Percentiles rank a stretch among this genome's conserved stretches.
Conservation (phyloP, 441 rosid species). For the Aleurites moluccanus region DNA sequence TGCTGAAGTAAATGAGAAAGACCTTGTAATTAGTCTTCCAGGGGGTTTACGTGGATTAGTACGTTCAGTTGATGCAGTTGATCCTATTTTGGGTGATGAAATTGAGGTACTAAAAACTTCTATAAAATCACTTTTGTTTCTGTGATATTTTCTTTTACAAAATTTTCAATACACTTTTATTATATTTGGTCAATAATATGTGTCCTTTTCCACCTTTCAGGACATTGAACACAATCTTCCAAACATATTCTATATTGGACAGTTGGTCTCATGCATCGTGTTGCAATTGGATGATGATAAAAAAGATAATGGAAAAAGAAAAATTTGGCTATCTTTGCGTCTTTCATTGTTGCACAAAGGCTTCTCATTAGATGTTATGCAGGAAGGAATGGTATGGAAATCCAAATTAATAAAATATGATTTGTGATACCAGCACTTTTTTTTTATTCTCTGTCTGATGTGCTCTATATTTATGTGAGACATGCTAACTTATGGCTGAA, state of each 20-base stretch:
- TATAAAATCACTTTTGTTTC: background rate
- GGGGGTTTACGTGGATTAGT: constrained; percentile 95
- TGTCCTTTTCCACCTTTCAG: constrained; percentile 38
- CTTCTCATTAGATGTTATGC: constrained; percentile 69
- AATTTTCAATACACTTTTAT: background rate
- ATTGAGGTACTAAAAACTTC: constrained; percentile 48
- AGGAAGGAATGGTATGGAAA: constrained; percentile 90
- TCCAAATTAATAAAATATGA: constrained; percentile 5
- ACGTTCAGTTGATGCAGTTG: constrained; percentile 73
- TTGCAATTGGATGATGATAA: constrained; percentile 82
- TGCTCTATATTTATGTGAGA: background rate
- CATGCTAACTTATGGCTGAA: background rate
- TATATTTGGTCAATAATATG: background rate
- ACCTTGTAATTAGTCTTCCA: constrained; percentile 87
- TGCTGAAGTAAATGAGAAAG: constrained; percentile 92
- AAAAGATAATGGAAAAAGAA: constrained; percentile 75
- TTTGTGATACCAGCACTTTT: background rate
- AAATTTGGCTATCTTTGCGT: constrained; percentile 88
- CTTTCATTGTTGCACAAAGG: constrained; percentile 85
- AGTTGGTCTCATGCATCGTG: constrained; percentile 90
- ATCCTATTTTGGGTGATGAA: constrained; percentile 58
- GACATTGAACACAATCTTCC: constrained; percentile 55
- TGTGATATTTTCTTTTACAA: background rate
- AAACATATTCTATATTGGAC: constrained; percentile 60
- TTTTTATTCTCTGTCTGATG: constrained; percentile 14